phyloP scores from a whole-genome alignment of 495 filamentous ascomycete species.

The Podospora fimiseda region DNA sequence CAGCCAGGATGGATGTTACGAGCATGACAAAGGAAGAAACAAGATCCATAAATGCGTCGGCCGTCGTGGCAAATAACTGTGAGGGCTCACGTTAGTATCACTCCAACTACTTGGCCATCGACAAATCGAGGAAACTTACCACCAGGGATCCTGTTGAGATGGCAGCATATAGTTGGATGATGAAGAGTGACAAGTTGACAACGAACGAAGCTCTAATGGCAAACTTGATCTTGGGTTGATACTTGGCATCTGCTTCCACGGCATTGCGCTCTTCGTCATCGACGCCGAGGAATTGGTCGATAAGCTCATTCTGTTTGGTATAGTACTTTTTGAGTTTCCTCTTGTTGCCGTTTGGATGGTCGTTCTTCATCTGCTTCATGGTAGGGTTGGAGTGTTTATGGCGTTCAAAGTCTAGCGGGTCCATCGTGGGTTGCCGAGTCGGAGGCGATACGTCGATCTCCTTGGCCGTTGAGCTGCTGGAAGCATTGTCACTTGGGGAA shows the following conservation, averaged over 20 bases:
- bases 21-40: constrained; percentile 53
- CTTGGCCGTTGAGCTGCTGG: neutral
- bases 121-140: constrained; percentile 21
- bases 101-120: constrained; percentile 11
- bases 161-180: constrained; percentile 54
- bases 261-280: constrained; percentile 46
- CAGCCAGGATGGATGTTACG: constrained; percentile 45
- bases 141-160: constrained; percentile 49
- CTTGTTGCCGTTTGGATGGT: constrained; percentile 40
- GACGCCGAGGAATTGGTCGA: constrained; percentile 48
- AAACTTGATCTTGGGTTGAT: constrained; percentile 50
- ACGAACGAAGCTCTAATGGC: constrained; percentile 49
- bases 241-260: constrained; percentile 41
- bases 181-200: constrained; percentile 49
- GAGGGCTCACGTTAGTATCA: constrained; percentile 17
- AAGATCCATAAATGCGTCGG: constrained; percentile 56
- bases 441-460: neutral
- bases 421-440: constrained; percentile 14
- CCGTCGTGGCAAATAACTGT: constrained; percentile 51
- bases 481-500: neutral
- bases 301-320: constrained; percentile 47
- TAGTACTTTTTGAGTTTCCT: constrained; percentile 48
- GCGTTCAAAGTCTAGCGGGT: constrained; percentile 37
- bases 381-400: constrained; percentile 38
- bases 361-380: constrained; percentile 36